Evolutionary conservation across 192 early-diverging fungal genomes (phyloP), one percentile per base, ranked within the genome.

Genomic region (Backusella luteola): DNA sequence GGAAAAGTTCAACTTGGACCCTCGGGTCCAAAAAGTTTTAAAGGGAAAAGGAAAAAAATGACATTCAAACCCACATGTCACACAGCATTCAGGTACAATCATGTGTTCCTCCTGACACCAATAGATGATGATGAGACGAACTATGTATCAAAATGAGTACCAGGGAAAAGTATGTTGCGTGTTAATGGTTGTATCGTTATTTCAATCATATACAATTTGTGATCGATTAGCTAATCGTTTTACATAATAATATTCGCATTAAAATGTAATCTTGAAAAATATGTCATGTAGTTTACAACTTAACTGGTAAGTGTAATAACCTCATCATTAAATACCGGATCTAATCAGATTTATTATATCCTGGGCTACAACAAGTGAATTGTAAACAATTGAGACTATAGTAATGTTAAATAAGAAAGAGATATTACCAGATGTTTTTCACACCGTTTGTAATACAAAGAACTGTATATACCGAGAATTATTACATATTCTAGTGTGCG

Each of bases 61-160:
- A 3, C 9, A n/a, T 9, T 56, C 21, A 21, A 32, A 21, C 19
- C 2, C 8, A 3, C 21, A 56, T 56, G 53, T 56, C 53, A 56
- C n/a, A 56, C 53, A 56, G 23, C n/a, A 56, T 56, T 56, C 53
- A 56, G 53, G 53, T 56, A 56, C 53, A 56, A 56, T 56, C 53
- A 56, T 56, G n/a, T 56, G 53, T 11, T 56, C 8, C n/a, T 56
- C 19, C 19, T 56, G 53, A 9, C 7, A 56, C 53, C 53, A 56
- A 21, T 56, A 56, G 8, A 56, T 21, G 21, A 26, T 2, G 42
- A 11, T 21, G 23, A 21, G 21, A 56, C 6, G 8, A 11, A 11
- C n/a, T 1, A 21, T 21, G 8, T 56, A 6, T 21, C n/a, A n/a
- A 21, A 56, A 21, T 56, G 21, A 21, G 53, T 56, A 21, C n/a